Percentiles rank a stretch among this genome's conserved stretches.
These are phyloP conservation scores for Sugiyamaella pinicola DNA, from an alignment of 1,139 yeast species.

Conservation along the genomic window DNA sequence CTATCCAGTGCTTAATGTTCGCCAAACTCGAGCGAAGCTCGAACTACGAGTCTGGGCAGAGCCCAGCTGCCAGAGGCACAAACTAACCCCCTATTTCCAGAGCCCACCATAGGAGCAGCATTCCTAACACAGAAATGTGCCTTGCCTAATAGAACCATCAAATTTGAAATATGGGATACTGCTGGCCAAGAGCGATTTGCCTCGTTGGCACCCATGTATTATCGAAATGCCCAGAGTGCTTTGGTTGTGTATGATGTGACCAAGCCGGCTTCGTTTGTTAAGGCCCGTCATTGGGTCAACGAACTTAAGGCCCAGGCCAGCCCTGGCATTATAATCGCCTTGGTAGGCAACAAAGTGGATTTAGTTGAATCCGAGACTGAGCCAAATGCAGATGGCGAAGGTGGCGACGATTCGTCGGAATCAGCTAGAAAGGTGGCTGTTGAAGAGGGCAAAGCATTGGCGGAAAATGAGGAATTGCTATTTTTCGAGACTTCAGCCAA, in stretches of 20 bases:
- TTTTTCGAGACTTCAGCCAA: constrained; percentile 97
- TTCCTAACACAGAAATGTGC: constrained; percentile 93
- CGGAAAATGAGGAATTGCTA: constrained; percentile 80
- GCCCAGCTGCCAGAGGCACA: not conserved
- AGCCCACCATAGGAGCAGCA: constrained; percentile 98
- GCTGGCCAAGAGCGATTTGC: constrained; percentile 99
- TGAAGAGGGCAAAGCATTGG: constrained; percentile 82
- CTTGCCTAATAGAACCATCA: constrained; percentile 84
- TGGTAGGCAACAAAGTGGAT: constrained; percentile 92
- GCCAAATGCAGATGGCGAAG: constrained; percentile 32
- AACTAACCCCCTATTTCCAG: constrained; percentile 37
- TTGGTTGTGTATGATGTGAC: constrained; percentile 94
- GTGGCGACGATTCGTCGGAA: constrained; percentile 28
- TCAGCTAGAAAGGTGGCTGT: constrained; percentile 75
- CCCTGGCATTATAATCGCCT: constrained; percentile 86
- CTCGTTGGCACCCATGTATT: constrained; percentile 95
- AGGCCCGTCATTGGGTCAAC: constrained; percentile 99
- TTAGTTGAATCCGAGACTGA: constrained; percentile 45
- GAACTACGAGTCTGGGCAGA: not conserved
- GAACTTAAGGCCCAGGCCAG: constrained; percentile 95
- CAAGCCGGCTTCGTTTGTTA: constrained; percentile 94
- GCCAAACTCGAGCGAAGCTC: not conserved
- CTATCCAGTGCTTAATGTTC: too few relatives aligned
- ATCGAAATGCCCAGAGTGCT: constrained; percentile 98
- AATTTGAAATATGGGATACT: constrained; percentile 98